Evolutionary conservation across 768 basidiomycete species (phyloP), one percentile per base, ranked within the genome.

Genomic region (Pleurotus sapidus): DNA sequence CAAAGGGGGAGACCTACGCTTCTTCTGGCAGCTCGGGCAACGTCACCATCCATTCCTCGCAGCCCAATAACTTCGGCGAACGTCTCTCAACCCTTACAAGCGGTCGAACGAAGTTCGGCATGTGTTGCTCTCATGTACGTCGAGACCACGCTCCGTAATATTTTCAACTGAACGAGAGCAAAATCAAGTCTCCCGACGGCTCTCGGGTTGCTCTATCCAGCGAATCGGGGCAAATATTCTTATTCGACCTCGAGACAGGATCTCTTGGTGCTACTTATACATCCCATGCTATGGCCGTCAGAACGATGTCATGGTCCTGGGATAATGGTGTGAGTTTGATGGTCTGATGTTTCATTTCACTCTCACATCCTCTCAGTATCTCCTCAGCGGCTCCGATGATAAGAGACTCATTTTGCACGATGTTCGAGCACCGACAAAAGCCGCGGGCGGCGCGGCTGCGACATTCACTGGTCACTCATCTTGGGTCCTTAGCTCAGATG

Each of bases 381-480:
- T 98, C 3, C 76, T 95, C 51, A 94, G 92, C 43, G 95, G 89
- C 2, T 95, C 93, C 3, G 95, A 98, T 68, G 95, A 96, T 72
- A 93, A 93, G 69, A 84, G 91, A 15, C 86, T 98, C 58, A 87
- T 93, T 54, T 72, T 96, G 48, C 93, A 96, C 69, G 95, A 98
- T 67, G 90, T 95, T 14, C 87, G 95, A 56, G 51, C 38, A 7
- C 51, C 51, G 8, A 77, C 81, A n/a, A 76, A 87, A 1, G 63
- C 81, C 4, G 77, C 83, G 45, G 87, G 92, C 17, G 88, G 90
- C 40, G 87, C 88, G 1, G 92, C 95, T 17, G 92, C 95, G 12
- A 86, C 92, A 8, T 77, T 98, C 61, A 82, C 84, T 4, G 95
- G 95, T 0, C 95, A 98, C 69, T 82, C 91, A 0, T 95, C 93